Percentiles rank a stretch among this genome's conserved stretches.
phyloP scores from a whole-genome alignment of 1,284 basidiomycete genomes.

The Boletellus deceptivus region DNA sequence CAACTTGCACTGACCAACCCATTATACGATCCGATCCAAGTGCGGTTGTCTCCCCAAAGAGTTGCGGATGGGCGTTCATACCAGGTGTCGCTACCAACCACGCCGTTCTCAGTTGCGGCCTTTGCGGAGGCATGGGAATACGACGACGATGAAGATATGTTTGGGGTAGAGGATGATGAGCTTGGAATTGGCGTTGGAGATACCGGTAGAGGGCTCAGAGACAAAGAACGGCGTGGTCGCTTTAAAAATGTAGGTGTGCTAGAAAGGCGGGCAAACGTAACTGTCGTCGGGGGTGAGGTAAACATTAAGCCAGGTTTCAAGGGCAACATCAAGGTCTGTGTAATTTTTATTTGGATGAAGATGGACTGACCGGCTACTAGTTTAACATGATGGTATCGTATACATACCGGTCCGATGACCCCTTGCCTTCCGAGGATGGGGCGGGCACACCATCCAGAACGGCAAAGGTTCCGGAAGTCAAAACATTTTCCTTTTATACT shows the following conservation, averaged over 20 bases:
- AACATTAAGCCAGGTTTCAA: conserved; percentile 72
- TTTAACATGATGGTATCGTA: conserved; percentile 92
- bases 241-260: conserved; percentile 74
- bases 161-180: conserved; percentile 70
- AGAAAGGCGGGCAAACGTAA: conserved; percentile 84
- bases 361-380: conserved; percentile 40
- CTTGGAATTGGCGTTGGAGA: conserved; percentile 42
- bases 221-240: conserved; percentile 49
- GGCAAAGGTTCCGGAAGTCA: conserved; percentile 60
- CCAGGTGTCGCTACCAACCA: conserved; percentile 72
- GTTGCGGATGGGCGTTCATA: conserved; percentile 47
- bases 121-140: conserved; percentile 96
- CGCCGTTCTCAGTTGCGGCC: conserved; percentile 78
- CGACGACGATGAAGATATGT: conserved; percentile 87
- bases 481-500: conserved; percentile 85
- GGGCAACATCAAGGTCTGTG: conserved; percentile 70
- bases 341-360: neutral
- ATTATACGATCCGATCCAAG: conserved; percentile 90
- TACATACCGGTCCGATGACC: conserved; percentile 88
- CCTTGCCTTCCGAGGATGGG: conserved; percentile 59
- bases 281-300: conserved; percentile 80
- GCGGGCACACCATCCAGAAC: conserved; percentile 47
- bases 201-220: conserved; percentile 32
- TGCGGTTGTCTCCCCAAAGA: conserved; percentile 73
- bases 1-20: conserved; percentile 91